Evolutionary conservation across 345 rosid species (phyloP), one percentile per base, ranked within the genome.

Genomic region (Populus pruinosa): DNA sequence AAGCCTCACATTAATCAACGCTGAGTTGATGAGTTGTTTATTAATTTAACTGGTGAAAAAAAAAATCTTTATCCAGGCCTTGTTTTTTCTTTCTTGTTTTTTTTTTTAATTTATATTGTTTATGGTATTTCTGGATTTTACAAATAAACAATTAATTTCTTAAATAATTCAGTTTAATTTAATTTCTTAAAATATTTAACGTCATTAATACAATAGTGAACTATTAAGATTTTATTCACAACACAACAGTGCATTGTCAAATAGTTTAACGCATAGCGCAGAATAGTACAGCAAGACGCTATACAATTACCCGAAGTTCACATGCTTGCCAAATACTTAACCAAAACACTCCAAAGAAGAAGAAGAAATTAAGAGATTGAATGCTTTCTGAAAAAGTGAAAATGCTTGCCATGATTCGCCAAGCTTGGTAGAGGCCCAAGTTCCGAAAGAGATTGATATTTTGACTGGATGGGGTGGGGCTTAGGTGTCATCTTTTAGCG

Each of bases 381-480:
- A n/a, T n/a, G 20, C 65, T 77, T 63, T 39, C 41, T 27, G 64
- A 73, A 69, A 78, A 39, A 47, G 71, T 83, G 47, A 41, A 29
- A 83, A 76, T 68, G 72, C 69, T 70, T 76, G 74, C 66, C 29
- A 73, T 80, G 86, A 79, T 82, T 85, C 63, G 77, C 77, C 74
- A 68, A 81, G 76, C 43, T 5, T 63, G 23, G 76, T 86, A 81
- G 94, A 82, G 95, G 95, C 89, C 95, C 98, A 93, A 93, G 88
- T 93, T 91, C 98, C 98, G 83, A 94, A 85, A 88, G 93, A 89
- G 94, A 90, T 91, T 82, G 94, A 83, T 84, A 47, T 17, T 74
- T 79, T 80, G 84, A 87, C 84, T 86, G 81, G 85, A 78, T 35
- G 84, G 75, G 56, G 87, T 73, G 87, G 91, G 87, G 80, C 66